These are phyloP conservation scores for Xylaria sp. DNA, from an alignment of 2,329 filamentous ascomycete species.

Conservation along the genomic window DNA sequence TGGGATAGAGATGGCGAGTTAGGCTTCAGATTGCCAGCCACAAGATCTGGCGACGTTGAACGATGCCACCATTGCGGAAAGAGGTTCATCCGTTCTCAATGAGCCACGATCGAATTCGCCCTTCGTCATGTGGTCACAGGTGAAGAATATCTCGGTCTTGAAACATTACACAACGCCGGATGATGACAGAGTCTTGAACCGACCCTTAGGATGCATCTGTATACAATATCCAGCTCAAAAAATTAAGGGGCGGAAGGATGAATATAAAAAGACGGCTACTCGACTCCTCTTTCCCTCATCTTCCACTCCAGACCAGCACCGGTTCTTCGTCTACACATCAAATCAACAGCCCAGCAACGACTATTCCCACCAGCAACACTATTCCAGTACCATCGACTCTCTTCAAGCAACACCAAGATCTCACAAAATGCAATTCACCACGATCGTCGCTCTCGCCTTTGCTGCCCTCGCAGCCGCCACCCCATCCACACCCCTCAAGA, in stretches of 20 bases:
- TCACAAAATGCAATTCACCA: slow-evolving; percentile 40
- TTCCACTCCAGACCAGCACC: neutral
- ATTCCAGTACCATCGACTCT: neutral
- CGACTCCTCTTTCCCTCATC: neutral
- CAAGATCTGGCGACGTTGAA: slow-evolving; percentile 25
- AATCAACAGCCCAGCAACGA: neutral
- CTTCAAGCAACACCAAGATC: neutral
- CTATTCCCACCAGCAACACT: no score
- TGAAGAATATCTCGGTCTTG: neutral
- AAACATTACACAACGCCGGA: neutral
- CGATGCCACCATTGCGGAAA: slow-evolving; percentile 2
- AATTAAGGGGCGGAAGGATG: neutral
- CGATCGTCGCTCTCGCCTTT: slow-evolving; percentile 38
- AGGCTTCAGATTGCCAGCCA: slow-evolving; percentile 26
- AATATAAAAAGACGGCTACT: slow-evolving; percentile 21
- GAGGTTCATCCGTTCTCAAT: no score
- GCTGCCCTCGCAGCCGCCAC: slow-evolving; percentile 37
- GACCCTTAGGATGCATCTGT: no score
- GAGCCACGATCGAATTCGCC: neutral
- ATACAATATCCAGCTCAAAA: neutral
- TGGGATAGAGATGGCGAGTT: slow-evolving; percentile 19
- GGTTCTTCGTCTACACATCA: neutral
- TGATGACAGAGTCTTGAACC: neutral
- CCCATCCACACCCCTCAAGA: slow-evolving; percentile 21
- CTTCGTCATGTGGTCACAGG: slow-evolving; percentile 1